These are phyloP conservation scores for Austroboletus niveus DNA, from an alignment of 1,284 basidiomycete species.

Conservation along the genomic window DNA sequence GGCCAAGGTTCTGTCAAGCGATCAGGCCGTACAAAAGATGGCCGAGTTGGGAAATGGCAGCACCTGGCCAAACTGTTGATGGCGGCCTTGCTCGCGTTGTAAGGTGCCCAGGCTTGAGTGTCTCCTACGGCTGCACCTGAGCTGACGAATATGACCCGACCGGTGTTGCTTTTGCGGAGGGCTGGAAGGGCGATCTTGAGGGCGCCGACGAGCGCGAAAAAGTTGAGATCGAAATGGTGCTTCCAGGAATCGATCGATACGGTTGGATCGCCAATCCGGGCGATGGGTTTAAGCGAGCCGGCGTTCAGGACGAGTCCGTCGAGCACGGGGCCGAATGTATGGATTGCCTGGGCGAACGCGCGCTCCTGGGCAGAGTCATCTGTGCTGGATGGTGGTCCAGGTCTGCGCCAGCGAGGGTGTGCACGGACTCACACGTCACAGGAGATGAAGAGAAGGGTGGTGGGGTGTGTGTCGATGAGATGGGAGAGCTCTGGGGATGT, in stretches of 20 bases:
- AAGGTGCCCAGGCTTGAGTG: conserved; percentile 72
- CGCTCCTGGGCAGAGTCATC: conserved; percentile 54
- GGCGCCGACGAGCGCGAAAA: conserved; percentile 76
- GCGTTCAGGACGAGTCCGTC: conserved; percentile 83
- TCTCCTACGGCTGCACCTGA: conserved; percentile 77
- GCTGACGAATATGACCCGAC: conserved; percentile 75
- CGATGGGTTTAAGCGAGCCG: conserved; percentile 58
- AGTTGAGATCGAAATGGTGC: conserved; percentile 75
- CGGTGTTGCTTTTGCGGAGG: conserved; percentile 61
- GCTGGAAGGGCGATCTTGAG: conserved; percentile 64
- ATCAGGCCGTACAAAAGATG: conserved; percentile 5
- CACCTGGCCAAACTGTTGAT: conserved; percentile 81
- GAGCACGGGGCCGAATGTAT: conserved; percentile 54
- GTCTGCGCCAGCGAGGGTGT: background rate
- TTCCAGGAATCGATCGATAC: conserved; percentile 53
- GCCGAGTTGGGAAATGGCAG: conserved; percentile 10
- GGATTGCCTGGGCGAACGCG: conserved; percentile 48
- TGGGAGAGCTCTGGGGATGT: conserved; percentile 58
- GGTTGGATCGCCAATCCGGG: conserved; percentile 38
- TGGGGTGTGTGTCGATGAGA: conserved; percentile 44
- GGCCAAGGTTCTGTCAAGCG: conserved; percentile 64
- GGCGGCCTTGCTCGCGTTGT: conserved; percentile 80
- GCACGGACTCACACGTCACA: conserved; percentile 69
- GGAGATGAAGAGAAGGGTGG: conserved; percentile 53
- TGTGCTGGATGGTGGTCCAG: conserved; percentile 39